Evolutionary conservation across 1,284 basidiomycete species (phyloP).

Genomic region (Meira nashicola): DNA sequence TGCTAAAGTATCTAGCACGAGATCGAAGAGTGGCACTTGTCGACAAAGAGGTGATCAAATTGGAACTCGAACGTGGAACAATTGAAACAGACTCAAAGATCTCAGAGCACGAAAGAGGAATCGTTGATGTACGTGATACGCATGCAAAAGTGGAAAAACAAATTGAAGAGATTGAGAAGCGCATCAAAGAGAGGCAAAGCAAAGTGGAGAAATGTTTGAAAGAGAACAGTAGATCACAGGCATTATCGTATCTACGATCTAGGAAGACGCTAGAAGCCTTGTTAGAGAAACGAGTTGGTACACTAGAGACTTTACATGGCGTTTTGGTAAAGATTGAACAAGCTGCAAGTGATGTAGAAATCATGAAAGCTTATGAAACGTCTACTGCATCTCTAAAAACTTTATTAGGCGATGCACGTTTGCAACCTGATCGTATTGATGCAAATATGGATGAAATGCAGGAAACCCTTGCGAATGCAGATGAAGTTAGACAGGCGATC

Average conservation of each 20-base stretch:
- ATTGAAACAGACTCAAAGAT: conserved; percentile 50
- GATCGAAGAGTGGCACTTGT: conserved; percentile 65
- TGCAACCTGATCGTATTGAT: conserved; percentile 73
- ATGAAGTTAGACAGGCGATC: conserved; percentile 75
- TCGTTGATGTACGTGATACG: conserved; percentile 69
- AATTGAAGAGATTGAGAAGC: conserved; percentile 63
- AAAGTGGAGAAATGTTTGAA: conserved; percentile 66
- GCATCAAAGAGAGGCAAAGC: conserved; percentile 64
- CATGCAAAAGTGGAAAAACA: conserved; percentile 65
- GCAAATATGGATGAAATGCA: conserved; percentile 79
- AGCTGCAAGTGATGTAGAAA: conserved; percentile 82
- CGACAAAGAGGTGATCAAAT: conserved; percentile 53
- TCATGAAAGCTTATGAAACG: conserved; percentile 77
- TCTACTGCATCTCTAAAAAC: conserved; percentile 70
- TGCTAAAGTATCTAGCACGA: conserved; percentile 72
- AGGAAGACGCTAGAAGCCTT: conserved; percentile 76
- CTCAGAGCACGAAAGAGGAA: conserved; percentile 66
- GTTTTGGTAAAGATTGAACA: conserved; percentile 78
- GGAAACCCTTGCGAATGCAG: conserved; percentile 72
- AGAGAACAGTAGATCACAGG: conserved; percentile 67
- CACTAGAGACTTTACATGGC: conserved; percentile 68
- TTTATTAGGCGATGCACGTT: conserved; percentile 71
- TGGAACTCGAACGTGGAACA: conserved; percentile 11
- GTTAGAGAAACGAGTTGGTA: conserved; percentile 67
- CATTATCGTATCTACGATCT: conserved; percentile 69